Conservation (phyloP, 2,329 filamentous ascomycete genomes). For the Penicillium sp. region DNA sequence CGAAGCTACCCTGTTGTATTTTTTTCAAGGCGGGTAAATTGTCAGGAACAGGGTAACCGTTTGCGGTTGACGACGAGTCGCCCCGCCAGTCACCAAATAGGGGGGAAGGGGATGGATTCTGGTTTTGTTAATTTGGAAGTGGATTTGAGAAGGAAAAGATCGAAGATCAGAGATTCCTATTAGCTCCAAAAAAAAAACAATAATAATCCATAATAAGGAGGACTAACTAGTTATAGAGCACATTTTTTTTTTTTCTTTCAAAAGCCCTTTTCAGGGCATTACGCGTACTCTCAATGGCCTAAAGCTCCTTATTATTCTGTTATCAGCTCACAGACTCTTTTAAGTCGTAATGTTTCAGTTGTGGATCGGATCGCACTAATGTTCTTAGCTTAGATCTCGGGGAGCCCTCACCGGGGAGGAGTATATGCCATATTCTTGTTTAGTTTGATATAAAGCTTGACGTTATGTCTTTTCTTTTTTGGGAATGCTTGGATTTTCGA, state of each 20-base stretch:
- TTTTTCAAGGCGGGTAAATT: neutral
- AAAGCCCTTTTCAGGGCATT: neutral
- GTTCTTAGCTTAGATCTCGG: slow-evolving; percentile 17
- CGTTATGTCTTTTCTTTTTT: slow-evolving; percentile 12
- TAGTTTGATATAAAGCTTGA: neutral
- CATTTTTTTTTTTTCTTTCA: neutral
- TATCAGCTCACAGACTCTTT: neutral
- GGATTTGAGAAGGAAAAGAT: neutral
- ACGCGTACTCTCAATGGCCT: slow-evolving; percentile 20
- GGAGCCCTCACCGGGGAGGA: neutral
- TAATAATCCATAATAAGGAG: neutral
- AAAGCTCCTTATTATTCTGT: neutral
- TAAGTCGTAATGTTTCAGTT: slow-evolving; percentile 23
- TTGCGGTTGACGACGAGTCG: slow-evolving; percentile 31
- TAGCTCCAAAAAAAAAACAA: neutral
- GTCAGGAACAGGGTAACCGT: slow-evolving; percentile 22
- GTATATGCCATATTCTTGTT: neutral
- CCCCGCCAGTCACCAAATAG: slow-evolving; percentile 15
- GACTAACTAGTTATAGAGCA: neutral
- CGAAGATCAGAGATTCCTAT: neutral
- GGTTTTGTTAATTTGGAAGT: neutral
- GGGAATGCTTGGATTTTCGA: neutral
- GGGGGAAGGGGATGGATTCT: neutral
- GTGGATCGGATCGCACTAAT: slow-evolving; percentile 23
- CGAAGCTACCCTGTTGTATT: slow-evolving; percentile 4